A percentile compares a stretch with the other conserved stretches of the same genome.
Evolutionary conservation across 208 protist genomes (phyloP).

Genomic region (Leishmania major): DNA sequence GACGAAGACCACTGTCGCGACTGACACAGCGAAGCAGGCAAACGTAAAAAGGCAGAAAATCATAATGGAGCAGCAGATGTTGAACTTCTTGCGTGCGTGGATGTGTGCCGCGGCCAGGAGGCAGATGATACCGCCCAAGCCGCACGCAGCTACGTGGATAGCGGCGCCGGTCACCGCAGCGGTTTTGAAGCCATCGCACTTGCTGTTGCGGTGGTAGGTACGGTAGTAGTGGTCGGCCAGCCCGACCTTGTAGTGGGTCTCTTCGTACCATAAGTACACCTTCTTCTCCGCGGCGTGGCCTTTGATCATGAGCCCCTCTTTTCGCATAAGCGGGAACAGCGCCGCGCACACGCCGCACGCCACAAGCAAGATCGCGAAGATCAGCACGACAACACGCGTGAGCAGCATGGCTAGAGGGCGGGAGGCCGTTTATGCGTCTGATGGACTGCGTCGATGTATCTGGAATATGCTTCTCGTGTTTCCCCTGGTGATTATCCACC

Average conservation of each 20-base stretch:
- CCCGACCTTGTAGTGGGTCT: slow-evolving; percentile 11
- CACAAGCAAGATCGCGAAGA: slow-evolving; percentile 24
- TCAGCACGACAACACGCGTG: slow-evolving; percentile 17
- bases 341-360: slow-evolving; percentile 26
- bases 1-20: slow-evolving; percentile 16
- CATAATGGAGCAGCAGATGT: slow-evolving; percentile 30
- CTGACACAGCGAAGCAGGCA: slow-evolving; percentile 9
- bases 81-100: slow-evolving; percentile 16
- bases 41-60: slow-evolving; percentile 23
- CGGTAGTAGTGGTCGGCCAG: slow-evolving; percentile 3
- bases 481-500: not conserved
- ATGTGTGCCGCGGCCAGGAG: slow-evolving; percentile 22
- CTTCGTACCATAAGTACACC: slow-evolving; percentile 26
- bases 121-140: slow-evolving; percentile 10
- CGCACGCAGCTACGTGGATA: slow-evolving; percentile 19
- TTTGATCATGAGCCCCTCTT: not conserved
- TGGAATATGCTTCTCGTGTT: not conserved
- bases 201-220: slow-evolving; percentile 7
- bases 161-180: slow-evolving; percentile 6
- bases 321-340: slow-evolving; percentile 30
- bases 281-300: slow-evolving; percentile 4
- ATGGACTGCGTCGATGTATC: not conserved
- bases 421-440: not conserved
- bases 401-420: not conserved
- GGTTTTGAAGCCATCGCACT: slow-evolving; percentile 3